phyloP scores from a whole-genome alignment of 192 early-diverging fungal genomes.

The Phycomyces nitens region DNA sequence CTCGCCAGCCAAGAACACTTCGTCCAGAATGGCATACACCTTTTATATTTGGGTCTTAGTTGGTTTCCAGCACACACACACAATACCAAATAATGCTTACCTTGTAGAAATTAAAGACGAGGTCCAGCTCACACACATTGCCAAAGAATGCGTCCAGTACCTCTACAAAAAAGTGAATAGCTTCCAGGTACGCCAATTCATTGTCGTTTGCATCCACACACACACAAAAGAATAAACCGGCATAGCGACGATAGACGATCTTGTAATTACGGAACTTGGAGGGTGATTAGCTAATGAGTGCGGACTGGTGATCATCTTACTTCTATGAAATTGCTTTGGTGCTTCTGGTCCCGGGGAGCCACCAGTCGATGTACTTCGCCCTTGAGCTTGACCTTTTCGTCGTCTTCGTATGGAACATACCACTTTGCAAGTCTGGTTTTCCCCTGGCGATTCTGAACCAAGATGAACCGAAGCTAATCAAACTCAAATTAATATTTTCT shows the following conservation, averaged over 20 bases:
- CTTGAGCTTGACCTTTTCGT: slow-evolving; percentile 92
- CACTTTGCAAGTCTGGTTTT: slow-evolving; percentile 97
- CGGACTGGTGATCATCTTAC: slow-evolving; percentile 35
- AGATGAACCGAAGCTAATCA: slow-evolving; percentile 89
- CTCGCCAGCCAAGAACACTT: slow-evolving; percentile 97
- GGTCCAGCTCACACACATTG: slow-evolving; percentile 97
- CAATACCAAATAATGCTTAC: slow-evolving; percentile 38
- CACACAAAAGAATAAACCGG: slow-evolving; percentile 98
- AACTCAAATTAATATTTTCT: no score
- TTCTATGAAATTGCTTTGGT: slow-evolving; percentile 98
- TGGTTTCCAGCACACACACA: not conserved
- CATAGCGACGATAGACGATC: slow-evolving; percentile 97
- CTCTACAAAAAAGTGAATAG: slow-evolving; percentile 99
- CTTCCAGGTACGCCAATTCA: slow-evolving; percentile 91
- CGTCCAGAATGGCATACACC: slow-evolving; percentile 96
- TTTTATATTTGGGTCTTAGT: slow-evolving; percentile 15
- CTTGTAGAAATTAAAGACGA: slow-evolving; percentile 98
- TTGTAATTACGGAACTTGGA: slow-evolving; percentile 93
- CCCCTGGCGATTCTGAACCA: slow-evolving; percentile 98
- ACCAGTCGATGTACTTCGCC: slow-evolving; percentile 94
- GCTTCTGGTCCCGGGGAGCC: slow-evolving; percentile 93
- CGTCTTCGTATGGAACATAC: slow-evolving; percentile 93
- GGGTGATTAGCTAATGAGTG: not conserved
- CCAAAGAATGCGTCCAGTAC: slow-evolving; percentile 97
- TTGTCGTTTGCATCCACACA: slow-evolving; percentile 99